A percentile compares a stretch with the other conserved stretches of the same genome.
Evolutionary conservation across 116 monocot genomes (phyloP).

Genomic region (Phalaenopsis hybrid): DNA sequence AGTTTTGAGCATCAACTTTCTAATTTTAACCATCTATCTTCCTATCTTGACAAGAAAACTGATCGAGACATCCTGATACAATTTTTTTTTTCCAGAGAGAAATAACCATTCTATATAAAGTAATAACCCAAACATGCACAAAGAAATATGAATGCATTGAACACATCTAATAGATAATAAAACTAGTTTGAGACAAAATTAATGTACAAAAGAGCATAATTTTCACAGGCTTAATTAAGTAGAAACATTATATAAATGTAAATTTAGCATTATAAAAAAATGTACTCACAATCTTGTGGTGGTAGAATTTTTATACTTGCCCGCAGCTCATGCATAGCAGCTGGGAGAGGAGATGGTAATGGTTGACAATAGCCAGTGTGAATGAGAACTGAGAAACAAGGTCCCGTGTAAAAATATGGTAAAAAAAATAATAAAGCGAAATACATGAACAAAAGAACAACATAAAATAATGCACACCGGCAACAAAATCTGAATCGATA

Average conservation of each 20-base stretch:
- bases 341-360: conserved; percentile 49
- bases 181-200: neutral
- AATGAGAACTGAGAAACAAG: conserved; percentile 62
- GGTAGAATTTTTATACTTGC: conserved; percentile 65
- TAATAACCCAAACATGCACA: neutral
- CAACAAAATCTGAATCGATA: conserved; percentile 90
- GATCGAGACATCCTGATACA: neutral
- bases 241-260: neutral
- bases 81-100: neutral
- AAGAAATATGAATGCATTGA: neutral
- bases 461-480: conserved; percentile 39
- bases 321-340: conserved; percentile 65
- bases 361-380: conserved; percentile 82
- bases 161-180: neutral
- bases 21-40: neutral
- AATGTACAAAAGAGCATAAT: neutral
- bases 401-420: neutral
- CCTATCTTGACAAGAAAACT: neutral
- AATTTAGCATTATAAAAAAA: neutral
- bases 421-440: neutral
- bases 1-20: neutral
- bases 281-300: conserved; percentile 59
- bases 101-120: neutral
- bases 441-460: neutral
- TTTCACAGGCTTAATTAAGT: neutral